These are phyloP conservation scores for Phyllosticta paracitricarpa DNA, from an alignment of 2,329 filamentous ascomycete species.

Conservation along the genomic window DNA sequence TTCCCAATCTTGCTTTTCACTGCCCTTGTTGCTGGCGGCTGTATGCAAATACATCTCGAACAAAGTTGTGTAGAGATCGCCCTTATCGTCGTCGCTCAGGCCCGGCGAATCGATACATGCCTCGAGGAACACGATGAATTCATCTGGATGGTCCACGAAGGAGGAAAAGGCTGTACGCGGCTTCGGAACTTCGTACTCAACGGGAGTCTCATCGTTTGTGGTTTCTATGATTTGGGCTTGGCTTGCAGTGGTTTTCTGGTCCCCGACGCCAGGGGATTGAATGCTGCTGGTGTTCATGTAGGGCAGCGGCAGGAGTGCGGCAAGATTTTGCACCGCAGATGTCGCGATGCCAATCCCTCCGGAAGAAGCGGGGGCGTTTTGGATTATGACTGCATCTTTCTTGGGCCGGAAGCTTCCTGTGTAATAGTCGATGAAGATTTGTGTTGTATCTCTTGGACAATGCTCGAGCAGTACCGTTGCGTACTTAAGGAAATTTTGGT, in stretches of 20 bases:
- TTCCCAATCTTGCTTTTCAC: constrained; percentile 72
- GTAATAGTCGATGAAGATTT: constrained; percentile 90
- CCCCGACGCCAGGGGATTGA: constrained; percentile 44
- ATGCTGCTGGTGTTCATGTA: constrained; percentile 63
- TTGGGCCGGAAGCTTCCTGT: constrained; percentile 72
- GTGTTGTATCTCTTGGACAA: constrained; percentile 70
- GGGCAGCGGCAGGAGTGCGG: constrained; percentile 71
- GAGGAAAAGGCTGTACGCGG: constrained; percentile 88
- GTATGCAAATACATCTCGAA: constrained; percentile 98
- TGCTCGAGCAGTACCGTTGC: constrained; percentile 83
- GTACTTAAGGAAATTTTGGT: constrained; percentile 88
- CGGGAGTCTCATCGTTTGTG: constrained; percentile 40
- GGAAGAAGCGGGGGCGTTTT: constrained; percentile 37
- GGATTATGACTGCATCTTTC: constrained; percentile 48
- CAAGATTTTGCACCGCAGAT: constrained; percentile 75
- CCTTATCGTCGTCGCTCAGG: constrained; percentile 63
- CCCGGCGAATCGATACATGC: constrained; percentile 66
- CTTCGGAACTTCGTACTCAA: constrained; percentile 66
- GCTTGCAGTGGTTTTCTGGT: constrained; percentile 42
- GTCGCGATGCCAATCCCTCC: constrained; percentile 29
- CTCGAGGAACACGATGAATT: constrained; percentile 89
- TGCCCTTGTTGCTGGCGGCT: constrained; percentile 62
- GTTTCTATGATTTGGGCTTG: constrained; percentile 45
- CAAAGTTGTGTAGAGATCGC: constrained; percentile 84
- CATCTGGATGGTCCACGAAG: constrained; percentile 85